Evolutionary conservation across 2,329 filamentous ascomycete species (phyloP).

Genomic region (Trichoderma simmonsii): DNA sequence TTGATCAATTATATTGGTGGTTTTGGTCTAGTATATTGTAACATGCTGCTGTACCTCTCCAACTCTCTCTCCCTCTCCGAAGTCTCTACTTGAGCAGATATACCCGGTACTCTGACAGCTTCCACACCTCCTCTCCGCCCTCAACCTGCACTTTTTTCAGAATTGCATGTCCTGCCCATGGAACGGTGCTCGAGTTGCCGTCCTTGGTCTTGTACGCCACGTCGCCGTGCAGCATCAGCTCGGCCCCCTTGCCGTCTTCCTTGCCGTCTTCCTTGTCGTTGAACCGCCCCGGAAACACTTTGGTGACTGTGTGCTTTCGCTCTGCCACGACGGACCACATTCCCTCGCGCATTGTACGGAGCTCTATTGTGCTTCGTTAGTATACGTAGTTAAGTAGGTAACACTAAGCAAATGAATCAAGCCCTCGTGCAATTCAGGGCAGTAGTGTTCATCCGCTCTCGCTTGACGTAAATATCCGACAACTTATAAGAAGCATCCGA

Average conservation of each 20-base stretch:
- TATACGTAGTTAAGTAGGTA: background rate
- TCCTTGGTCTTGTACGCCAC: constrained; percentile 29
- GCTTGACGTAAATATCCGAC: background rate
- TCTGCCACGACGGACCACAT: constrained; percentile 44
- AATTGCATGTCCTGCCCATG: constrained; percentile 34
- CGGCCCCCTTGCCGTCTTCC: constrained; percentile 25
- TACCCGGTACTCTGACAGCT: constrained; percentile 33
- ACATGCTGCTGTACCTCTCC: background rate
- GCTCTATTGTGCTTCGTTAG: constrained; percentile 31
- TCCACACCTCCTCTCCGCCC: constrained; percentile 31
- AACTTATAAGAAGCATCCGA: background rate
- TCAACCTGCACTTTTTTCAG: constrained; percentile 26
- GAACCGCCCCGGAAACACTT: constrained; percentile 42
- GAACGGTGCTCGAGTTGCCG: constrained; percentile 26
- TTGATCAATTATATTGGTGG: background rate
- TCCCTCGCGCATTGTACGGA: constrained; percentile 37
- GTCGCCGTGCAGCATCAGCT: constrained; percentile 36
- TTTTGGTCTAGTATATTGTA: background rate
- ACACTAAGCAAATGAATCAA: background rate
- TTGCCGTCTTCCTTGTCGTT: background rate
- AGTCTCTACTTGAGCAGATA: constrained; percentile 30
- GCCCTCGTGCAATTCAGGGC: background rate
- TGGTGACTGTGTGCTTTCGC: constrained; percentile 40
- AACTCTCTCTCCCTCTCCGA: background rate
- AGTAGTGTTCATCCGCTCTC: background rate